A percentile compares a stretch with the other conserved stretches of the same genome.
These are phyloP conservation scores for Trichoderma harzianum DNA, from an alignment of 2,329 filamentous ascomycete genomes.

Conservation along the genomic window DNA sequence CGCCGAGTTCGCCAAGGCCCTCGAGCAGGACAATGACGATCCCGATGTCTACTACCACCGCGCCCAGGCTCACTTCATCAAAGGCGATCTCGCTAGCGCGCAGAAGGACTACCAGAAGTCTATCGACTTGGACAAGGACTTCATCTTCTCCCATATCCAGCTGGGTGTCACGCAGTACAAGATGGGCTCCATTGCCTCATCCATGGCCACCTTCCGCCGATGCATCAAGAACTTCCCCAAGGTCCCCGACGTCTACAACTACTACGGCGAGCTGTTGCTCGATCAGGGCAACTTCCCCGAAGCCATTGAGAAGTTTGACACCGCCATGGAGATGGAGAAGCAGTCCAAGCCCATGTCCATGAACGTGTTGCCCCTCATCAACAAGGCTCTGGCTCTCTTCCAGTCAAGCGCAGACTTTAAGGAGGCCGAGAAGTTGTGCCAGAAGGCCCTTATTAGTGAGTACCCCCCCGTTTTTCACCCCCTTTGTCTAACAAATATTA, in stretches of 20 bases:
- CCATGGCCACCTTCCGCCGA: constrained; percentile 95
- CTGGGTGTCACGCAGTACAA: constrained; percentile 99
- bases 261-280: constrained; percentile 94
- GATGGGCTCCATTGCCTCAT: constrained; percentile 96
- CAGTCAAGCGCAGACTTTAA: constrained; percentile 97
- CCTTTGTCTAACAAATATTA: constrained; percentile 27
- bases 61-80: constrained; percentile 96
- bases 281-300: constrained; percentile 96
- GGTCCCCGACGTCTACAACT: constrained; percentile 98
- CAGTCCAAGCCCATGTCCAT: constrained; percentile 89
- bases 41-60: constrained; percentile 99
- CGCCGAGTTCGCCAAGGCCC: constrained; percentile 80
- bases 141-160: constrained; percentile 99
- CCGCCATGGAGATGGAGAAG: constrained; percentile 98
- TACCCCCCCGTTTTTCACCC: constrained; percentile 23
- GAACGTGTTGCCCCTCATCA: constrained; percentile 96
- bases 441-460: constrained; percentile 95
- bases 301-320: constrained; percentile 97
- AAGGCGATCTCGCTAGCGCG: constrained; percentile 86
- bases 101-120: constrained; percentile 99
- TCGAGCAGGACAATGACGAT: constrained; percentile 80
- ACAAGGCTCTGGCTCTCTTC: constrained; percentile 95
- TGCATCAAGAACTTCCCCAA: constrained; percentile 99
- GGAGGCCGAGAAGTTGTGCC: constrained; percentile 92
- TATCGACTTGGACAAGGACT: constrained; percentile 90